phyloP scores from a whole-genome alignment of 345 rosid genomes.

The Camelina neglecta region DNA sequence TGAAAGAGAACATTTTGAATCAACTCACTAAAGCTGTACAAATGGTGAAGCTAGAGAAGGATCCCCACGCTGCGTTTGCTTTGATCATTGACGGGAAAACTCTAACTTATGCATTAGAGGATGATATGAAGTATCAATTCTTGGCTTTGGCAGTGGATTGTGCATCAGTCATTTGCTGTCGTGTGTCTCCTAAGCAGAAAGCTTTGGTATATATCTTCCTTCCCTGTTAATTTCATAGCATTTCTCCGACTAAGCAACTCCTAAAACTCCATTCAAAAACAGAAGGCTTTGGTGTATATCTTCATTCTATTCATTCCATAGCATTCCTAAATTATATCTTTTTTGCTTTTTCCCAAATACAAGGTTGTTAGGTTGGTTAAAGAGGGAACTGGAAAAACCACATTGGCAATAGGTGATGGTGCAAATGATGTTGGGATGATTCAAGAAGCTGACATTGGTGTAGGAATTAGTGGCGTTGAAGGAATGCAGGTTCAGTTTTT shows the following conservation, averaged over 20 bases:
- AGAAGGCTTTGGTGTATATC: not conserved
- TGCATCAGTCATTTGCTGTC: conserved; percentile 98
- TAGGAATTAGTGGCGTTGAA: conserved; percentile 98
- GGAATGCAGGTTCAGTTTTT: conserved; percentile 90
- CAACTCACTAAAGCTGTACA: conserved; percentile 87
- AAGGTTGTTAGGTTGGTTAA: conserved; percentile 92
- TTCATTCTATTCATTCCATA: too few relatives aligned
- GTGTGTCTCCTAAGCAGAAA: conserved; percentile 98
- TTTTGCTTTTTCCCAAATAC: conserved; percentile 15
- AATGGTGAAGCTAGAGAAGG: conserved; percentile 87
- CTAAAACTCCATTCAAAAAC: not conserved
- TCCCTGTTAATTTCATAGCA: not conserved
- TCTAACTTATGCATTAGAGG: conserved; percentile 77
- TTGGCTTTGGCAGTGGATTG: conserved; percentile 88
- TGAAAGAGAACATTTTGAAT: conserved; percentile 68
- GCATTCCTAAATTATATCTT: not conserved
- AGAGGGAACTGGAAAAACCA: conserved; percentile 91
- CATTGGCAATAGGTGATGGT: conserved; percentile 96
- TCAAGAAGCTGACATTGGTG: conserved; percentile 99
- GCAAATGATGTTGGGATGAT: conserved; percentile 99
- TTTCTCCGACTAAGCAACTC: not conserved
- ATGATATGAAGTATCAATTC: conserved; percentile 83
- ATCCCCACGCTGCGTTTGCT: conserved; percentile 93
- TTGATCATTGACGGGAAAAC: conserved; percentile 93
- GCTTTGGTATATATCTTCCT: conserved; percentile 63